Percentiles rank a stretch among this genome's conserved stretches.
Evolutionary conservation across 495 filamentous ascomycete species (phyloP).

Genomic region (Astrothelium subdiscretum): DNA sequence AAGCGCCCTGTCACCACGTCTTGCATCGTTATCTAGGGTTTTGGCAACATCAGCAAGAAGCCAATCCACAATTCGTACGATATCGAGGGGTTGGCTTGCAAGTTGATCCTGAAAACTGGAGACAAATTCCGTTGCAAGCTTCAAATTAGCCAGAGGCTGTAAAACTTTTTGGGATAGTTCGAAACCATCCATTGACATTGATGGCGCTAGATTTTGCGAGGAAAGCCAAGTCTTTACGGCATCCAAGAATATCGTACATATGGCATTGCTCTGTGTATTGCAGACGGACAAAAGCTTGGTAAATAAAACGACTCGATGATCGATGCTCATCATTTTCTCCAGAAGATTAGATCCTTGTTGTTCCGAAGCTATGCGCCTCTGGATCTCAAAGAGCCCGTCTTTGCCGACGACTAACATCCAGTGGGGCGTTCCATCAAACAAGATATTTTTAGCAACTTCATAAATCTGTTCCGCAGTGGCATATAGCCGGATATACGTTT

Average conservation of each 20-base stretch:
- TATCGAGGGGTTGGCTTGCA: background rate
- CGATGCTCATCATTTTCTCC: slow-evolving; percentile 29
- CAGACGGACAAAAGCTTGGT: slow-evolving; percentile 41
- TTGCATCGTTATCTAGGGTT: background rate
- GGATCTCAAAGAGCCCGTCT: slow-evolving; percentile 31
- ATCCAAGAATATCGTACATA: slow-evolving; percentile 51
- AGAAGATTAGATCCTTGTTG: slow-evolving; percentile 27
- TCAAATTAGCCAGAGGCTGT: background rate
- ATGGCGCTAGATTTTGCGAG: background rate
- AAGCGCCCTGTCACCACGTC: background rate
- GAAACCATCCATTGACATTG: background rate
- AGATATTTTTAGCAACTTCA: slow-evolving; percentile 36
- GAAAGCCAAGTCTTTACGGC: slow-evolving; percentile 53
- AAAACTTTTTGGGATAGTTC: background rate
- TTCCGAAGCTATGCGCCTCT: slow-evolving; percentile 15
- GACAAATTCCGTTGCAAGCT: background rate
- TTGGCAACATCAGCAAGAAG: background rate
- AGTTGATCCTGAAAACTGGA: background rate
- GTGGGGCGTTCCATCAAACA: slow-evolving; percentile 39
- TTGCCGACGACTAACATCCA: slow-evolving; percentile 37
- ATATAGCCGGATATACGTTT: slow-evolving; percentile 40
- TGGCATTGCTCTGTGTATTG: slow-evolving; percentile 42
- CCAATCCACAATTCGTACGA: background rate
- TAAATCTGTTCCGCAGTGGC: slow-evolving; percentile 33
- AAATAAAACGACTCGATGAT: slow-evolving; percentile 42